These are phyloP conservation scores for Ajuga chamaepitys DNA, from an alignment of 257 asterid species.

Conservation along the genomic window DNA sequence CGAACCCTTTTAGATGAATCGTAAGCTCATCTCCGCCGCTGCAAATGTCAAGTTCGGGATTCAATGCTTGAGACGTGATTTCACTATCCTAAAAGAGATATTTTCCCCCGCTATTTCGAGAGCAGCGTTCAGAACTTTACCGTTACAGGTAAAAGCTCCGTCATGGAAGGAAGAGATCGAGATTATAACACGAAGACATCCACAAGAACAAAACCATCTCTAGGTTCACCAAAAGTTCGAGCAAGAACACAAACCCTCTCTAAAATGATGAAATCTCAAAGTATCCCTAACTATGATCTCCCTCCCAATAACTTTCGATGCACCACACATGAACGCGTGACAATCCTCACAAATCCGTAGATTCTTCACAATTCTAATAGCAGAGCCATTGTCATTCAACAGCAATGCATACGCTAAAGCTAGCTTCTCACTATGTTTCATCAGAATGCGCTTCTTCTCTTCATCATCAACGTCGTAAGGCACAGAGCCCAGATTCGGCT, in stretches of 20 bases:
- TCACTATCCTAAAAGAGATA: no score
- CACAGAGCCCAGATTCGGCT: slow-evolving; percentile 43
- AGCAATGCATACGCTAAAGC: slow-evolving; percentile 61
- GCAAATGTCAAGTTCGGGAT: no score
- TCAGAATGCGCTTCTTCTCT: slow-evolving; percentile 50
- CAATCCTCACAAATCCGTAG: slow-evolving; percentile 86
- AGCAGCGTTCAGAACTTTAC: no score
- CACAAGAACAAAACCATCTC: no score
- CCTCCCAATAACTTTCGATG: slow-evolving; percentile 47
- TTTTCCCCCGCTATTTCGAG: no score
- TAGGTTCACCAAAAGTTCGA: slow-evolving; percentile 58
- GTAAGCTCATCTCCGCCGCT: no score
- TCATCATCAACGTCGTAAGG: slow-evolving; percentile 57
- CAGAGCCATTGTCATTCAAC: slow-evolving; percentile 17
- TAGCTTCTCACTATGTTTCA: slow-evolving; percentile 70
- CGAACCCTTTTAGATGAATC: neutral
- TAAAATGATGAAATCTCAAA: slow-evolving; percentile 79
- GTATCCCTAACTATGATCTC: slow-evolving; percentile 71
- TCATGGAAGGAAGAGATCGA: neutral
- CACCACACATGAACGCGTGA: slow-evolving; percentile 59
- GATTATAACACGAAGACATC: neutral
- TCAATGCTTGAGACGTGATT: no score
- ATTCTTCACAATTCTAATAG: slow-evolving; percentile 68
- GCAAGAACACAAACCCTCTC: slow-evolving; percentile 66
- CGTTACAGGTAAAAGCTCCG: no score